phyloP scores from a whole-genome alignment of 2,329 filamentous ascomycete genomes.

The Epicoccum sorghinum region DNA sequence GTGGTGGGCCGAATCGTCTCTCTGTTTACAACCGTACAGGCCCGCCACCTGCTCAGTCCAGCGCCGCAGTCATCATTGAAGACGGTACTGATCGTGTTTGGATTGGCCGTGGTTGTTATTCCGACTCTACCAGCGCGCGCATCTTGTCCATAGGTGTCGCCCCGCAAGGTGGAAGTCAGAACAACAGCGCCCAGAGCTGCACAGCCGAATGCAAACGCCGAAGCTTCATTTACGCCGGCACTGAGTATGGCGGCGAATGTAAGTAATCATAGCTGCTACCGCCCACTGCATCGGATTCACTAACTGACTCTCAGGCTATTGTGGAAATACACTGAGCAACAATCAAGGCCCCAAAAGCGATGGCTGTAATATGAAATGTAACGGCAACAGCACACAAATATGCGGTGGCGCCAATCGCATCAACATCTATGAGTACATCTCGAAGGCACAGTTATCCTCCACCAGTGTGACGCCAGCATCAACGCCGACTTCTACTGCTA shows the following conservation, averaged over 20 bases:
- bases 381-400: slow-evolving; percentile 17
- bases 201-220: slow-evolving; percentile 15
- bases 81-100: slow-evolving; percentile 4
- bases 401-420: slow-evolving; percentile 26
- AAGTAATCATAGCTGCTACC: neutral
- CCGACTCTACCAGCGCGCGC: slow-evolving; percentile 13
- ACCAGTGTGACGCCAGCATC: neutral
- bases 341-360: slow-evolving; percentile 18
- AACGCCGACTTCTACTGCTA: neutral
- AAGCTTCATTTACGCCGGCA: slow-evolving; percentile 18
- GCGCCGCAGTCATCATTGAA: neutral
- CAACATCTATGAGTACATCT: slow-evolving; percentile 30
- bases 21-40: slow-evolving; percentile 20
- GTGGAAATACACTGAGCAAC: slow-evolving; percentile 20
- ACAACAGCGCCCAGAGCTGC: slow-evolving; percentile 20
- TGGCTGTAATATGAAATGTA: slow-evolving; percentile 25
- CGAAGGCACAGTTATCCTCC: neutral
- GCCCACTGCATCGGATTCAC: neutral
- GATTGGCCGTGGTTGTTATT: slow-evolving; percentile 16
- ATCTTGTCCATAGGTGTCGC: slow-evolving; percentile 7
- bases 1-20: slow-evolving; percentile 31
- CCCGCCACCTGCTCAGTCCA: slow-evolving; percentile 3
- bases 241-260: slow-evolving; percentile 15
- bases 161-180: slow-evolving; percentile 11
- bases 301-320: slow-evolving; percentile 5